Base-by-base conservation (phyloP, 1,284 basidiomycete species). In the Ceratobasidium sp. region DNA sequence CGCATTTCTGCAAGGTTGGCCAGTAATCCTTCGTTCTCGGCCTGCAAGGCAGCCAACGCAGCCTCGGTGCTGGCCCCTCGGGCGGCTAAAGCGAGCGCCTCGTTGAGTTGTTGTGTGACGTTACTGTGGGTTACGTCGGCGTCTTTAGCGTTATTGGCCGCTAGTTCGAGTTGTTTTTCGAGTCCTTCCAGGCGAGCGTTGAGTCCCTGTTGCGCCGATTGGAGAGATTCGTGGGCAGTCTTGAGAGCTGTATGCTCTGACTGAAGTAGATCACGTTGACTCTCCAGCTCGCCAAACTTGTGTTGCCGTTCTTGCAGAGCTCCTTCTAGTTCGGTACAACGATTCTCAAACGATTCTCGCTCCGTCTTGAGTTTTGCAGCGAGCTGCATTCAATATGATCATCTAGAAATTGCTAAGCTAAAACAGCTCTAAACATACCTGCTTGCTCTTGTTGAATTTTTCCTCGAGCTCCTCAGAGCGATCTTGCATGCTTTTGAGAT, bases 401-500 rank as follows among this genome's bases (percentile, higher is more conserved):
- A 79, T 15, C 13, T 39, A 26, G 33, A 12, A 44, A 44, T 18
- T 53, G 26, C 58, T 2, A 33, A 46, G 1, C 61, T 40, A 28
- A 63, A 26, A 60, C 13, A 28, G 51, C 15, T 23, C 7, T 28
- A 39, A n/a, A 55, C 85, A 75, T 81, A 92, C 94, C 89, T 94
- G 93, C 81, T 92, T 93, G 58, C 93, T 84, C 83, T 93, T 94
- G 23, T 92, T 91, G 20, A 95, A 86, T 82, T 93, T 93, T 81
- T 94, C 93, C 81, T 94, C 93, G 4, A 95, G 88, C 82, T 94
- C 93, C 79, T 94, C 93, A 2, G 92, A 92, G 77, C 91, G 92
- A 82, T 95, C 90, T 81, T 94, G 93, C 42, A 91, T 92, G 81
- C 94, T 91, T 83, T 91, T 91, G 71, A 95, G 85, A 3, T 91